Conservation (phyloP, 1,139 yeast species). For the Arxiozyma telluris region DNA sequence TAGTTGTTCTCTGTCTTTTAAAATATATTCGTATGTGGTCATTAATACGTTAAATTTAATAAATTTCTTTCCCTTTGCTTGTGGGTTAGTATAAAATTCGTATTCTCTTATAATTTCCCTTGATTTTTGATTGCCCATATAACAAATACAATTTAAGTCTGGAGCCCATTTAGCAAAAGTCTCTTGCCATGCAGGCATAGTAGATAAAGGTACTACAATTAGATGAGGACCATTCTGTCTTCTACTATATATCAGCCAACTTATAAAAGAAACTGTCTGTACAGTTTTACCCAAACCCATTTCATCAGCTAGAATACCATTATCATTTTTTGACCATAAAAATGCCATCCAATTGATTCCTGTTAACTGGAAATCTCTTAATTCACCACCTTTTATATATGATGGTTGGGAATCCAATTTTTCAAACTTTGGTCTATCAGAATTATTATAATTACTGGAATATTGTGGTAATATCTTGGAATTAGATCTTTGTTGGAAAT, state of each 20-base stretch:
- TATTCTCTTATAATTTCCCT: conserved; percentile 73
- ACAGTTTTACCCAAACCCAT: conserved; percentile 99
- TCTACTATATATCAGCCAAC: conserved; percentile 91
- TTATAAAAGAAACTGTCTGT: conserved; percentile 87
- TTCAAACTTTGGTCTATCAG: conserved; percentile 79
- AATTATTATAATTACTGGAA: conserved; percentile 64
- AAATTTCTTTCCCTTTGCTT: conserved; percentile 39
- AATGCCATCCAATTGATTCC: conserved; percentile 99
- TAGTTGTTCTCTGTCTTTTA: conserved; percentile 74
- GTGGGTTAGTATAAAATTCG: conserved; percentile 64
- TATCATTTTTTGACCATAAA: conserved; percentile 93
- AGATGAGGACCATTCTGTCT: conserved; percentile 95
- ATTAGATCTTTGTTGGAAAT: conserved; percentile 70
- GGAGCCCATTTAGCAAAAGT: conserved; percentile 98
- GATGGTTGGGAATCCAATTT: conserved; percentile 80
- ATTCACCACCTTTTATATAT: conserved; percentile 82
- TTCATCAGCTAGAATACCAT: conserved; percentile 96
- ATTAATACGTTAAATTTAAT: conserved; percentile 80
- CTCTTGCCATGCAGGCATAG: conserved; percentile 99
- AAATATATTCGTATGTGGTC: conserved; percentile 91
- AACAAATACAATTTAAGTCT: conserved; percentile 83
- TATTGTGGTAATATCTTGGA: conserved; percentile 78
- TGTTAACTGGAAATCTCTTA: conserved; percentile 94
- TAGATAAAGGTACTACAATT: conserved; percentile 91
- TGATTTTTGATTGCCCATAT: conserved; percentile 85